phyloP scores from a whole-genome alignment of 139 green algal genomes.

The Pseudopediastrum boryanum region DNA sequence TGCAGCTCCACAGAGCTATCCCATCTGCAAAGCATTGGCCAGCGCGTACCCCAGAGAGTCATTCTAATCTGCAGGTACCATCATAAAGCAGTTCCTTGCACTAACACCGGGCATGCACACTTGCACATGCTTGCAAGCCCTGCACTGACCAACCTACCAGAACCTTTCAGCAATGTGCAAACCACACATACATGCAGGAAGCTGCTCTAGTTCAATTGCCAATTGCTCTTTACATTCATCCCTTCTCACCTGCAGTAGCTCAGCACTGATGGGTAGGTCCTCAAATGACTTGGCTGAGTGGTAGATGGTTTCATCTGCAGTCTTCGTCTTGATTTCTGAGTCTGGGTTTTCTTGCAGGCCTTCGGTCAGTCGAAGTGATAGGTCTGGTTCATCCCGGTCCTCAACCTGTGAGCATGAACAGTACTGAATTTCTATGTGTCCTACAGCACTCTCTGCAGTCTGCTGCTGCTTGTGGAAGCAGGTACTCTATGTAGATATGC shows the following conservation, averaged over 20 bases:
- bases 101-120: too few species aligned
- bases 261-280: constrained; percentile 70
- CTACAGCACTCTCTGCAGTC: too few species aligned
- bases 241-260: constrained; percentile 62
- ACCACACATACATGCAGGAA: not conserved
- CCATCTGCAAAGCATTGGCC: not conserved
- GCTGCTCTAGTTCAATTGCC: not conserved
- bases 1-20: not conserved
- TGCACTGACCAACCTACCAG: not conserved
- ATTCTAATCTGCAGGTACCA: not conserved
- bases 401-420: constrained; percentile 7
- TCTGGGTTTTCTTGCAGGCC: constrained; percentile 12
- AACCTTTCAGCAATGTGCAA: not conserved
- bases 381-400: constrained; percentile 34
- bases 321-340: constrained; percentile 38
- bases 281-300: constrained; percentile 79
- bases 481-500: too few species aligned
- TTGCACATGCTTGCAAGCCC: not conserved
- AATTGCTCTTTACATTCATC: not conserved
- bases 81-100: not conserved
- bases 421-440: too few species aligned
- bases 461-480: too few species aligned
- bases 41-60: not conserved
- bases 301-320: constrained; percentile 69
- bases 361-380: constrained; percentile 20